Conservation (phyloP, 2,329 filamentous ascomycete species). For the Basipetospora sp. region DNA sequence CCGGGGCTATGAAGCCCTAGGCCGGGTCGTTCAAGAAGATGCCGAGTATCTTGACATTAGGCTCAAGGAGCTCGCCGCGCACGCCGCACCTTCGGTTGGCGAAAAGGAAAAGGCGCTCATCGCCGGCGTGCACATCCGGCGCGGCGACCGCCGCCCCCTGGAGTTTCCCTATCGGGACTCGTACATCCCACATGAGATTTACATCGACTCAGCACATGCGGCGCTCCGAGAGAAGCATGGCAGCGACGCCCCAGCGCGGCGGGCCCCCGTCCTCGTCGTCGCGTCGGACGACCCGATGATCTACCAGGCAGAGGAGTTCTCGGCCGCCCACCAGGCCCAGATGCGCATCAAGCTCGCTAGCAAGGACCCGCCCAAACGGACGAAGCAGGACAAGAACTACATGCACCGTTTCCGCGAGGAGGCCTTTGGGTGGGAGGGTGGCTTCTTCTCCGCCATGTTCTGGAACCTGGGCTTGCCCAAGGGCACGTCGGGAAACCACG, state of each 20-base stretch:
- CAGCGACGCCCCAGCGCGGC: background rate
- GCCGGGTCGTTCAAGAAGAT: conserved; percentile 53
- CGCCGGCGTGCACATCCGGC: conserved; percentile 65
- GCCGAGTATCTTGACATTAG: conserved; percentile 48
- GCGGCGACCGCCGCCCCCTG: conserved; percentile 62
- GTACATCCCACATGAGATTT: conserved; percentile 62
- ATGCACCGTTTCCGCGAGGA: conserved; percentile 59
- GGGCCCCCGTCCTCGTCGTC: conserved; percentile 40
- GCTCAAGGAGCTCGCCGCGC: conserved; percentile 33
- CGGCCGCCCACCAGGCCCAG: conserved; percentile 47
- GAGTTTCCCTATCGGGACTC: conserved; percentile 64
- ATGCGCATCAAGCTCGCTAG: conserved; percentile 62
- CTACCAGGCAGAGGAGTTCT: conserved; percentile 50
- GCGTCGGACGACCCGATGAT: conserved; percentile 73
- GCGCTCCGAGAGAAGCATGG: conserved; percentile 33
- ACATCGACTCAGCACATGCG: conserved; percentile 43
- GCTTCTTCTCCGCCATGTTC: conserved; percentile 71
- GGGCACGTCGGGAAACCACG: conserved; percentile 19
- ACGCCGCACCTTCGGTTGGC: conserved; percentile 24
- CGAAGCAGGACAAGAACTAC: conserved; percentile 27
- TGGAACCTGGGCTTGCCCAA: conserved; percentile 53
- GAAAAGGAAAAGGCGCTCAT: conserved; percentile 28
- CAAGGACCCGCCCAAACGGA: conserved; percentile 33
- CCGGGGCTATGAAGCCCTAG: conserved; percentile 58
- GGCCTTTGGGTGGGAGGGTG: conserved; percentile 73